Evolutionary conservation across 176 grass and related monocot genomes (phyloP).

Genomic region (Carex cristatella): DNA sequence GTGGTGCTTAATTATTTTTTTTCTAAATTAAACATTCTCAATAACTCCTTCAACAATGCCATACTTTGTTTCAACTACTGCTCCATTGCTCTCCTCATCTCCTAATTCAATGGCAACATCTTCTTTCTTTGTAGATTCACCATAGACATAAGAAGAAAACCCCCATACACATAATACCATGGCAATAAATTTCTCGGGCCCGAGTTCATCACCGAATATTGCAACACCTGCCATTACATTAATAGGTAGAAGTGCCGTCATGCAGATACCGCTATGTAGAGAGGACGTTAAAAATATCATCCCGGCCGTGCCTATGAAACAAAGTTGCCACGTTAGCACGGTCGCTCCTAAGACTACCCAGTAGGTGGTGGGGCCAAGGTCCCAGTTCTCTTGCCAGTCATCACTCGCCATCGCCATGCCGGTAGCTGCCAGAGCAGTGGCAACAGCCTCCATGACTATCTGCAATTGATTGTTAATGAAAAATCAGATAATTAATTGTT

Average conservation of each 20-base stretch:
- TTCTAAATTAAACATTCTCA: slow-evolving; percentile 8
- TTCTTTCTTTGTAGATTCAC: slow-evolving; percentile 44
- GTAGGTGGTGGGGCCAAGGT: slow-evolving; percentile 45
- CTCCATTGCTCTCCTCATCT: slow-evolving; percentile 36
- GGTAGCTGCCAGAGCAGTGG: slow-evolving; percentile 55
- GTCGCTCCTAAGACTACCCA: slow-evolving; percentile 49
- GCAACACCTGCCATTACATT: slow-evolving; percentile 84
- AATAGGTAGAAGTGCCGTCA: slow-evolving; percentile 68
- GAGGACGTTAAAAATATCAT: slow-evolving; percentile 88
- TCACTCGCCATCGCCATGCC: slow-evolving; percentile 38
- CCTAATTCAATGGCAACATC: neutral
- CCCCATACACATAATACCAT: slow-evolving; percentile 81
- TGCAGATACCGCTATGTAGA: slow-evolving; percentile 90
- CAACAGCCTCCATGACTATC: slow-evolving; percentile 69
- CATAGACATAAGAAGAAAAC: slow-evolving; percentile 81
- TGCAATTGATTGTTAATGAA: slow-evolving; percentile 6
- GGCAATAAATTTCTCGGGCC: slow-evolving; percentile 61
- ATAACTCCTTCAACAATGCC: neutral
- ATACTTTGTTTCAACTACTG: slow-evolving; percentile 1
- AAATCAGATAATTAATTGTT: neutral
- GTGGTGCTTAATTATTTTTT: neutral
- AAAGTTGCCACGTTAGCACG: slow-evolving; percentile 73
- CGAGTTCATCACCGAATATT: slow-evolving; percentile 56
- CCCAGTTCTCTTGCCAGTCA: slow-evolving; percentile 42
- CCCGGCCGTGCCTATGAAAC: slow-evolving; percentile 87